Base-by-base conservation (phyloP, 495 filamentous ascomycete genomes). In the Penicillium atrosanguineum region DNA sequence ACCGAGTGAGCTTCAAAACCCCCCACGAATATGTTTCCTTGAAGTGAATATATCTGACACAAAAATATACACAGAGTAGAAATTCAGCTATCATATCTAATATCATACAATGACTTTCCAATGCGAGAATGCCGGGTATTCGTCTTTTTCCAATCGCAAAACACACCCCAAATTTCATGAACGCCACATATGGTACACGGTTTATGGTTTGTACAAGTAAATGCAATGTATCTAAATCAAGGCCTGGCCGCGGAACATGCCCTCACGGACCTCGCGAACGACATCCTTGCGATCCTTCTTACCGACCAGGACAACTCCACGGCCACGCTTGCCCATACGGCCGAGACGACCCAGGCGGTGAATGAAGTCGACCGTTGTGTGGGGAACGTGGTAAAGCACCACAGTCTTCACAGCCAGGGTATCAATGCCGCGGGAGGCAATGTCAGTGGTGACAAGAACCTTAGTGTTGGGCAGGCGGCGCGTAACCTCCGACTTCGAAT, bases 351-450 rank as follows among this genome's bases (percentile, higher is more conserved):
- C 94, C 19, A 97, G 78, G 18, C 95, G 87, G 67, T 97, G 94
- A 63, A 97, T 96, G 62, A 98, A 97, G 73, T 98, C 94, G 52
- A 97, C 90, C 0, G 91, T 94, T 2, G 87, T 93, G 63, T 97
- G 93, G 8, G 94, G 94, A 21, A 97, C 93, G 68, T 97, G 91
- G 67, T 95, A 97, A 25, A 98, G 71, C 42, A 98, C 82, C 12
- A 97, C 92, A 53, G 93, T 90, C 53, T 88, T 79, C 7, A 97
- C 91, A 6, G 89, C 87, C n/a, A 96, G 68, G 0, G 94, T 98
- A 63, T 98, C 94, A 57, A 98, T 94, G 48, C 94, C 94, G 56
- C 94, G 78, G 16, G 91, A 96, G 16, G 88, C 88, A 42, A 98
- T 77, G 64, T 98, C 94, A 0, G 95, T 98, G 7, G 88, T 92